These are phyloP conservation scores for Paramecium bursaria DNA, from an alignment of 73 alveolate species.

Conservation along the genomic window DNA sequence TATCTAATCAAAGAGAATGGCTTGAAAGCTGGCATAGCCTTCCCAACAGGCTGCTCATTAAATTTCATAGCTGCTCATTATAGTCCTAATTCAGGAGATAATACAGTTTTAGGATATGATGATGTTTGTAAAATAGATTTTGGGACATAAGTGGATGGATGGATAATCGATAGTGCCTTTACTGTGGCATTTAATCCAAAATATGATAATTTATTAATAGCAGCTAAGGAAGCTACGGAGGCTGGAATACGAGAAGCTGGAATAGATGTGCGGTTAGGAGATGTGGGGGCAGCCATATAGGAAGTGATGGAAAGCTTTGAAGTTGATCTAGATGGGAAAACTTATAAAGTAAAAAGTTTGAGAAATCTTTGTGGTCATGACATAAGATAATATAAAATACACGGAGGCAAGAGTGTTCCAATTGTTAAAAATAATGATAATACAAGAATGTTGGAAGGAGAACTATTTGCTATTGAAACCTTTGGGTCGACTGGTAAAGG, in stretches of 20 bases:
- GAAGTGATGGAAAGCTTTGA: constrained; percentile 98
- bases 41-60: constrained; percentile 96
- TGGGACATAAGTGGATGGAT: constrained; percentile 96
- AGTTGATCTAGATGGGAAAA: constrained; percentile 90
- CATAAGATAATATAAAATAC: constrained; percentile 90
- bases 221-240: constrained; percentile 97
- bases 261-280: constrained; percentile 96
- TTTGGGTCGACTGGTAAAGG: constrained; percentile 99
- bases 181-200: constrained; percentile 95
- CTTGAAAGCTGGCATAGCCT: constrained; percentile 93
- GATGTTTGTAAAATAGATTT: constrained; percentile 95
- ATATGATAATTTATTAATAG: constrained; percentile 91
- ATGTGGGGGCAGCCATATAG: constrained; percentile 96
- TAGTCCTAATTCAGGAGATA: constrained; percentile 96
- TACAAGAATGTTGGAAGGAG: constrained; percentile 96
- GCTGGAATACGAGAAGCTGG: constrained; percentile 96
- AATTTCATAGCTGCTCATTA: constrained; percentile 97
- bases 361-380: constrained; percentile 95
- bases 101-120: constrained; percentile 83
- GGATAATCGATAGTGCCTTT: constrained; percentile 95
- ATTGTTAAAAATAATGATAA: constrained; percentile 89
- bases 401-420: constrained; percentile 97
- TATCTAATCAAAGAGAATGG: constrained; percentile 87
- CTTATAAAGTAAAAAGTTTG: constrained; percentile 86
- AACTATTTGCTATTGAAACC: constrained; percentile 97